Conservation (phyloP, 768 basidiomycete genomes). For the Heimioporus sp. region DNA sequence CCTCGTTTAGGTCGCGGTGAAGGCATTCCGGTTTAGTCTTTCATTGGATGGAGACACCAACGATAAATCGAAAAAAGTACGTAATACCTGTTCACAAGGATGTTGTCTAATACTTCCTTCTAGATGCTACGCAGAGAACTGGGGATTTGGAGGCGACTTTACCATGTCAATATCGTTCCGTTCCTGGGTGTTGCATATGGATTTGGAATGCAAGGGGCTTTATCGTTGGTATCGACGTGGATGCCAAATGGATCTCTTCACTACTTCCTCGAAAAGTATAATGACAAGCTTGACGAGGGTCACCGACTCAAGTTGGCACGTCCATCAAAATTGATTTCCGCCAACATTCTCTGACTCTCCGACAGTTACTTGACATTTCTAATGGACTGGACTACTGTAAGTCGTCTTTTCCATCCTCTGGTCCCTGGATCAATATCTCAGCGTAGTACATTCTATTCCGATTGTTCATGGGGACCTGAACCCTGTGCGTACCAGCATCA, state of each 20-base stretch:
- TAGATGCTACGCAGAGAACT: too few relatives aligned
- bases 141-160: neutral
- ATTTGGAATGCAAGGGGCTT: neutral
- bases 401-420: neutral
- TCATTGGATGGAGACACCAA: too few relatives aligned
- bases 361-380: neutral
- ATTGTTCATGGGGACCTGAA: neutral
- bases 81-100: too few relatives aligned
- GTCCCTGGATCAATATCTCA: neutral
- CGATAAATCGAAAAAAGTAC: too few relatives aligned
- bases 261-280: neutral
- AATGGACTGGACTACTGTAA: neutral
- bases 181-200: neutral
- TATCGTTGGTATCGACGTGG: neutral
- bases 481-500: neutral
- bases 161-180: neutral
- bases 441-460: neutral
- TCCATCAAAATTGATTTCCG: neutral
- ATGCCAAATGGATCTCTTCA: slow-evolving; percentile 1
- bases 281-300: neutral
- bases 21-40: too few relatives aligned
- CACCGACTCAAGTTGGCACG: neutral
- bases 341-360: neutral
- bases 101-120: too few relatives aligned
- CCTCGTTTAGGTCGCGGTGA: too few relatives aligned